Base-by-base conservation (phyloP, 2,329 filamentous ascomycete genomes). In the Thermoascus crustaceus region DNA sequence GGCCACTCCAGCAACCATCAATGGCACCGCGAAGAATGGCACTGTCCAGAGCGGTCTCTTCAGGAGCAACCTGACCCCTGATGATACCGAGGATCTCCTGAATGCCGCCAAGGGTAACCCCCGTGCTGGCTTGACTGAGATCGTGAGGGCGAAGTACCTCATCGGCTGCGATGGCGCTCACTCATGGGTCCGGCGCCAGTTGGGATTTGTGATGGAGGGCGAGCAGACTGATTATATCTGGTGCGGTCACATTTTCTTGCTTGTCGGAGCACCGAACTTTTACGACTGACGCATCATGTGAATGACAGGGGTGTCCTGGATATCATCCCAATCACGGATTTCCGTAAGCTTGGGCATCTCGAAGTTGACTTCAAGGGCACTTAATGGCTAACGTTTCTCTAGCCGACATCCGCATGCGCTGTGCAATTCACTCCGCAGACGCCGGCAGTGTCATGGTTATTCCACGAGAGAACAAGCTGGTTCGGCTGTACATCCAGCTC, bases 401-500 rank as follows among this genome's bases (percentile, higher is more conserved):
- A 55, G 45, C 68, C 4, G 75, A 79, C 39, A 73, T 81, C 29
- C 68, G 77, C 7, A 69, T 64, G 48, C 63, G 73, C 8, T 77
- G 73, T 40, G 68, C 73, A 4, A 73, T 80, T 30, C 75, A 79
- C 46, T 73, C 70, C 4, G 71, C 64, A 10, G 55, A 66, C 30
- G 57, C 66, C 5, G 78, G 78, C 1, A 76, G 67, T 34, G 56
- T 82, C 16, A 78, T 82, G 74, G 67, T 80, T 2, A 80, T 81
- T 11, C 78, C 78, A 0, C 66, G 78, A 9, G 78, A 81, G 49
- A 71, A 75, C 22, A 76, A 71, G 37, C 61, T 82, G 3, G 76
- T 80, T 0, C 67, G 79, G 4, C 52, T 81, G 2, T 82, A 81
- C 39, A 80, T 83, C 32, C 77, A 83, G 51, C 64, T 84, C 11